These are phyloP conservation scores for Biscogniauxia mediterranea DNA, from an alignment of 2,329 filamentous ascomycete genomes.

Conservation along the genomic window DNA sequence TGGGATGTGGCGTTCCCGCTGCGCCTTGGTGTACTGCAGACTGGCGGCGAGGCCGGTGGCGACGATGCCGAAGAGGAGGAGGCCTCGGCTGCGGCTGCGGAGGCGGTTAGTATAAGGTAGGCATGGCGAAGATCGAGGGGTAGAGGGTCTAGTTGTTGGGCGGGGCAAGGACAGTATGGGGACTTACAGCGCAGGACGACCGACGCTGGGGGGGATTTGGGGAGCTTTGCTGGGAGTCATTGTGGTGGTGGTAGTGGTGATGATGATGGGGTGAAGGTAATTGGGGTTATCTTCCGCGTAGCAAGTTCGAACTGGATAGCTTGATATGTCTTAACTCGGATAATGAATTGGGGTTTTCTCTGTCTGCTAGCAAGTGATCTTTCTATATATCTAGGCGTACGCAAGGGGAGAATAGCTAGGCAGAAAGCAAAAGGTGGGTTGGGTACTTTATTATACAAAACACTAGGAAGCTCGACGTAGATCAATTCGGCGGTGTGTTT, in stretches of 20 bases:
- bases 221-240: neutral
- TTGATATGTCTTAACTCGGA: too few species aligned
- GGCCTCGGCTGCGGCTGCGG: slow-evolving; percentile 38
- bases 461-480: neutral
- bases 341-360: too few species aligned
- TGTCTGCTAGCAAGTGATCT: too few species aligned
- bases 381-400: too few species aligned
- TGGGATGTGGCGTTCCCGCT: slow-evolving; percentile 29
- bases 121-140: neutral
- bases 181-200: slow-evolving; percentile 13
- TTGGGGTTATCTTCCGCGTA: neutral
- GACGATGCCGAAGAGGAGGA: slow-evolving; percentile 35
- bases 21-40: slow-evolving; percentile 35
- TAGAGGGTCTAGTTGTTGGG: slow-evolving; percentile 7
- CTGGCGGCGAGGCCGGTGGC: slow-evolving; percentile 31
- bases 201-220: neutral
- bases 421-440: slow-evolving; percentile 3
- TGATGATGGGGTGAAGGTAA: neutral
- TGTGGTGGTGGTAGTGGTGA: neutral
- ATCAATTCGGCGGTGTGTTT: neutral
- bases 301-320: too few species aligned
- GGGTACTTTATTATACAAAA: neutral
- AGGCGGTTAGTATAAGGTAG: neutral
- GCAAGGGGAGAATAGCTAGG: neutral
- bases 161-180: neutral